Conservation (phyloP, 805 yeast species). For the Teunomyces gatunensis region DNA sequence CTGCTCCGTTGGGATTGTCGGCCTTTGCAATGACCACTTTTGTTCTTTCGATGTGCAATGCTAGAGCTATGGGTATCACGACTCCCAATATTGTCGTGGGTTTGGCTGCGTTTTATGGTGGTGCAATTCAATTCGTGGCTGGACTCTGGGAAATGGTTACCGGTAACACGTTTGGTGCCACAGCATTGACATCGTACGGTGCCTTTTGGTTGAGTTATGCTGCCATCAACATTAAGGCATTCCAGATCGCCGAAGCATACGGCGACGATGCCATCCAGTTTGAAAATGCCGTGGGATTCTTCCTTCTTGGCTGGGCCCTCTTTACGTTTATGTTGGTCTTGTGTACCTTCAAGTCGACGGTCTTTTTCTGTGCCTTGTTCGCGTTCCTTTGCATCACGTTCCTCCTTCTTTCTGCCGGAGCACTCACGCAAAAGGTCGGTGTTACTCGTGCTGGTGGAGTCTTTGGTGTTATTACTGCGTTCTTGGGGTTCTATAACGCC, state of each 20-base stretch:
- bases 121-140: constrained; percentile 65
- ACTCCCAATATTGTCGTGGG: constrained; percentile 60
- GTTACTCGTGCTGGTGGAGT: constrained; percentile 41
- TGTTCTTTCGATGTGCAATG: constrained; percentile 60
- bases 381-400: constrained; percentile 31
- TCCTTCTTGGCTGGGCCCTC: constrained; percentile 39
- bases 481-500: constrained; percentile 41
- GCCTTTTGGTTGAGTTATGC: constrained; percentile 70
- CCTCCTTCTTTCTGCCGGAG: constrained; percentile 35
- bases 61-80: constrained; percentile 64
- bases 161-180: constrained; percentile 73
- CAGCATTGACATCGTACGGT: constrained; percentile 58
- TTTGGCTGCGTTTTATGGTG: constrained; percentile 68
- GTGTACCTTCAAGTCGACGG: constrained; percentile 38
- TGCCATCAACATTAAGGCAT: constrained; percentile 56
- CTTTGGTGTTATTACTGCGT: constrained; percentile 39
- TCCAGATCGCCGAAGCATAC: constrained; percentile 59
- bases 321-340: constrained; percentile 37
- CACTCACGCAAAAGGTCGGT: constrained; percentile 22
- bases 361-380: constrained; percentile 34
- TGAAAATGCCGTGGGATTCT: constrained; percentile 34
- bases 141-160: constrained; percentile 71
- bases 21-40: constrained; percentile 71
- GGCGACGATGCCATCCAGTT: constrained; percentile 29
- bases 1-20: constrained; percentile 73